Conservation (phyloP, 345 rosid genomes). For the Lumnitzera littorea region DNA sequence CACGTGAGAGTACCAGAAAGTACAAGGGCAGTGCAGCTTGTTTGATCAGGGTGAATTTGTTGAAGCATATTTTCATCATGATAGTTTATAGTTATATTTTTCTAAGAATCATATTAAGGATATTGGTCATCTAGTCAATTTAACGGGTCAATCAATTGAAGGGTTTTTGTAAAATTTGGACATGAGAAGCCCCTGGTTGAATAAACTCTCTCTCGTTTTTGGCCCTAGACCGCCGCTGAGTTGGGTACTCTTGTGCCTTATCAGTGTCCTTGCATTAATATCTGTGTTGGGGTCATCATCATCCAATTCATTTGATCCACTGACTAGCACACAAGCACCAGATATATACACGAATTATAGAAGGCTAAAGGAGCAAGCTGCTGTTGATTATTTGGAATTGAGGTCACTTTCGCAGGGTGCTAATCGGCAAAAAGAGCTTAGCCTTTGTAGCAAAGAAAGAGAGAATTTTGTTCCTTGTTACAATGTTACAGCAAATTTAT, state of each 20-base stretch:
- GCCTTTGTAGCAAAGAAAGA: conserved; percentile 80
- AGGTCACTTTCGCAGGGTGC: conserved; percentile 55
- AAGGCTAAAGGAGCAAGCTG: conserved; percentile 88
- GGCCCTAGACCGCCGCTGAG: conserved; percentile 65
- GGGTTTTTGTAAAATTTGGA: conserved; percentile 28
- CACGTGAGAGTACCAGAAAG: too few species aligned
- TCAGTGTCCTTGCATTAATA: conserved; percentile 59
- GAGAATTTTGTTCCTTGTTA: conserved; percentile 92
- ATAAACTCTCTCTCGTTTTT: conserved; percentile 42
- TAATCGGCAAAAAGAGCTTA: conserved; percentile 45
- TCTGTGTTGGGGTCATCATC: conserved; percentile 66
- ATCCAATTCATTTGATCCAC: conserved; percentile 43
- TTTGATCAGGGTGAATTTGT: too few species aligned
- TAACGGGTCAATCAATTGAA: conserved; percentile 11
- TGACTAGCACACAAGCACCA: conserved; percentile 31
- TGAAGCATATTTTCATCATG: too few species aligned
- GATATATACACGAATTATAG: conserved; percentile 63
- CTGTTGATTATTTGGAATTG: conserved; percentile 74
- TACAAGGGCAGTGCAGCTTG: too few species aligned
- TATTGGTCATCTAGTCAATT: conserved; percentile 20
- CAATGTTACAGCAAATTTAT: conserved; percentile 64
- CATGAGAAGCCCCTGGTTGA: conserved; percentile 89
- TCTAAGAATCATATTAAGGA: conserved; percentile 21
- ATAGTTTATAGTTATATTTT: conserved; percentile 11
- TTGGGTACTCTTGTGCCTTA: conserved; percentile 54